Evolutionary conservation across 805 yeast species (phyloP).

Genomic region (Yarrowia hollandica): DNA sequence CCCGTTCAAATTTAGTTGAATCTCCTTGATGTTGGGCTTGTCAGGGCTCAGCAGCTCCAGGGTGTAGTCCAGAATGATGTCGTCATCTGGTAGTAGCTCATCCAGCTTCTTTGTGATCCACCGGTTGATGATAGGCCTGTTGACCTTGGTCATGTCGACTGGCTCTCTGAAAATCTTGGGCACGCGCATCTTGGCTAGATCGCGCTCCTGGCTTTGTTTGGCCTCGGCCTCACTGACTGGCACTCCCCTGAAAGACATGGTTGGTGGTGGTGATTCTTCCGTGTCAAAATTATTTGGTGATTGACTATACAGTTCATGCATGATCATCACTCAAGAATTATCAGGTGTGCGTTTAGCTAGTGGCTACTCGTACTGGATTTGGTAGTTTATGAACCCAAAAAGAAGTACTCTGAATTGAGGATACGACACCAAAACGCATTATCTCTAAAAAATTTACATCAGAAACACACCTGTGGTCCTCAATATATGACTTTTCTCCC

Average conservation of each 20-base stretch:
- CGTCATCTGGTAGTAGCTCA: conserved; percentile 52
- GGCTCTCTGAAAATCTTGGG: conserved; percentile 39
- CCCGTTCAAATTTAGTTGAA: conserved; percentile 49
- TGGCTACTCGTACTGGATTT: too few species aligned
- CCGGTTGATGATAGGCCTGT: conserved; percentile 43
- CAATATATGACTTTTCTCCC: too few species aligned
- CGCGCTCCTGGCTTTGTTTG: conserved; percentile 2
- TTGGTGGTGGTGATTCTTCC: background rate
- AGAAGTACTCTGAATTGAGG: too few species aligned
- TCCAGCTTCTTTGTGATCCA: conserved; percentile 46
- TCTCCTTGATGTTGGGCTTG: conserved; percentile 45
- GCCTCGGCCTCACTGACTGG: conserved; percentile 1
- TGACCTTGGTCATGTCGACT: conserved; percentile 46
- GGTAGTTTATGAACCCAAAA: too few species aligned
- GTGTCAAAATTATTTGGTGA: too few species aligned
- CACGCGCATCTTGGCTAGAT: conserved; percentile 31
- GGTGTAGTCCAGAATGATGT: conserved; percentile 50
- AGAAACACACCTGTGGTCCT: too few species aligned
- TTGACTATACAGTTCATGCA: too few species aligned
- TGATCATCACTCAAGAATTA: background rate
- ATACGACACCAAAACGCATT: too few species aligned
- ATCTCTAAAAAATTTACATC: too few species aligned
- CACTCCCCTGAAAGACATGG: conserved; percentile 20
- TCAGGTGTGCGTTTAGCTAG: too few species aligned
- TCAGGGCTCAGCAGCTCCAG: conserved; percentile 46